Conservation (phyloP, 169 alveolate species). For the Plasmodium ovale region DNA sequence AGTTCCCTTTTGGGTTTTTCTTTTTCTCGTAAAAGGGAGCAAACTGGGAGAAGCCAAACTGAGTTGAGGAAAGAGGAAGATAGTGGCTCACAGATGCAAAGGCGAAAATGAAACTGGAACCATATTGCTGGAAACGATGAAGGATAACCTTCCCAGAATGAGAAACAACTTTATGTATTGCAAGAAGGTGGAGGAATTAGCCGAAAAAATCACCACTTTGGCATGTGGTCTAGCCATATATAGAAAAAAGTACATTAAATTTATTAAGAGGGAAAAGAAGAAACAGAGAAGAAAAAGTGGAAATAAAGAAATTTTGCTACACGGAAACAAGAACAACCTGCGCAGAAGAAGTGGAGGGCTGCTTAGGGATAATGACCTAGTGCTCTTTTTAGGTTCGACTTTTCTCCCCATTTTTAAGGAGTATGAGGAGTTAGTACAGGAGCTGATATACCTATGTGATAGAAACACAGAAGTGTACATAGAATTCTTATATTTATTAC, state of each 20-base stretch:
- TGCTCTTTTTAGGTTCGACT: not conserved
- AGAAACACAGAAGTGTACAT: conserved; percentile 29
- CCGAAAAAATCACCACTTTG: conserved; percentile 1
- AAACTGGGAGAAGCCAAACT: too few relatives aligned
- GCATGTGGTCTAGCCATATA: conserved; percentile 14
- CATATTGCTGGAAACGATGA: conserved; percentile 3
- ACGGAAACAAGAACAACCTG: not conserved
- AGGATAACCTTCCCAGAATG: not conserved
- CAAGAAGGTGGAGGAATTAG: conserved; percentile 5
- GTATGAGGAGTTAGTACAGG: conserved; percentile 24
- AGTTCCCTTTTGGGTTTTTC: too few relatives aligned
- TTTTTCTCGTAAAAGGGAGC: too few relatives aligned
- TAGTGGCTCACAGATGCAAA: too few relatives aligned
- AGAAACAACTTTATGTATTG: conserved; percentile 31
- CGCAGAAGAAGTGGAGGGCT: not conserved
- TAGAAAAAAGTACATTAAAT: conserved; percentile 34
- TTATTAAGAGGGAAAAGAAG: conserved; percentile 5
- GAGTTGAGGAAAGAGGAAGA: too few relatives aligned
- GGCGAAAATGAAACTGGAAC: not conserved
- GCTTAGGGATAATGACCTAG: not conserved
- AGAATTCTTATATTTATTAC: conserved; percentile 38
- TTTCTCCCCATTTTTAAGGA: conserved; percentile 1
- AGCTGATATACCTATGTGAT: conserved; percentile 18
- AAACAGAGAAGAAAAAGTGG: not conserved
- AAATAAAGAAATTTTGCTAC: not conserved